Evolutionary conservation across 78 protist species (phyloP).

Genomic region (Diacronema lutheri): DNA sequence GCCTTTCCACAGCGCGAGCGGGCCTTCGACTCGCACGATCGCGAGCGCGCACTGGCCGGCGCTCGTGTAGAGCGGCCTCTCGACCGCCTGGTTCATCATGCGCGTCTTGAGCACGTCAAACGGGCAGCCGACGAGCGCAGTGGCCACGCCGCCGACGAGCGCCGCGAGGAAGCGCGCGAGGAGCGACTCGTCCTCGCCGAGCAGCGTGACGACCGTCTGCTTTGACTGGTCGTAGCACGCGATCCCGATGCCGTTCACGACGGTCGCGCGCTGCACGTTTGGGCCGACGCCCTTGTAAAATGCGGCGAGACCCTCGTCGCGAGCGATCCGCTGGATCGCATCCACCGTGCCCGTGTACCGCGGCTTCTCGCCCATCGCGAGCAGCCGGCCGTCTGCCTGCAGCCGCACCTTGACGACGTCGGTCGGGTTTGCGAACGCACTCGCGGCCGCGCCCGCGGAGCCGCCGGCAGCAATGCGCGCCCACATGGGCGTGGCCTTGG

Average conservation of each 20-base stretch:
- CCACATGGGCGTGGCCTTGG: neutral
- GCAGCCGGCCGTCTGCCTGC: conserved; percentile 13
- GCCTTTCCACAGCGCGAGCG: conserved; percentile 8
- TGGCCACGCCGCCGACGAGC: neutral
- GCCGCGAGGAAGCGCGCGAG: conserved; percentile 3
- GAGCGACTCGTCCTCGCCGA: conserved; percentile 8
- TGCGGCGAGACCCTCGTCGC: neutral
- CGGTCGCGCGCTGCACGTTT: conserved; percentile 7
- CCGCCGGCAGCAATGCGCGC: neutral
- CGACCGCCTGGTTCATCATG: neutral
- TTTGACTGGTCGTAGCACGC: conserved; percentile 2
- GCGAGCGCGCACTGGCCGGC: neutral
- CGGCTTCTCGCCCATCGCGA: neutral
- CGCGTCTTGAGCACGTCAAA: conserved; percentile 38
- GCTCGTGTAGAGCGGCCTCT: neutral
- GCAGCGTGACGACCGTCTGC: neutral
- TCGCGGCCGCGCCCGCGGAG: neutral
- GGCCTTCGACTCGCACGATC: neutral
- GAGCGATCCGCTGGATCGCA: neutral
- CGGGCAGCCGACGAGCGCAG: conserved; percentile 24
- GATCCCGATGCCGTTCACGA: conserved; percentile 1
- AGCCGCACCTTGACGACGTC: conserved; percentile 14
- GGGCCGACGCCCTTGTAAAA: neutral
- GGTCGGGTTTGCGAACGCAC: neutral
- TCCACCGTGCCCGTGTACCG: neutral